These are phyloP conservation scores for Holtermanniella nyarrowii DNA, from an alignment of 768 basidiomycete genomes.

Conservation along the genomic window DNA sequence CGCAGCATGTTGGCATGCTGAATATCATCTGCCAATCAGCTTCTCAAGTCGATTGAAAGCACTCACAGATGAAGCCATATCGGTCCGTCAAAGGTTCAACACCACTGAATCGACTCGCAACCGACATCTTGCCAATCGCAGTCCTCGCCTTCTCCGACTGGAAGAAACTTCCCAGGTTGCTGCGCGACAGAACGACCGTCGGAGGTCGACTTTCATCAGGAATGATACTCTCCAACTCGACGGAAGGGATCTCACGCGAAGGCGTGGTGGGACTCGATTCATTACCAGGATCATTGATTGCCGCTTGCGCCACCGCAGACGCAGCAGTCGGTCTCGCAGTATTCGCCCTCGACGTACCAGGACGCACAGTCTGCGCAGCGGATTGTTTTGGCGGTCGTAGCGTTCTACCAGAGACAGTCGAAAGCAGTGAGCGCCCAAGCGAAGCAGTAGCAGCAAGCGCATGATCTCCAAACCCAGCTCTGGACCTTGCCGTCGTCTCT, in stretches of 20 bases:
- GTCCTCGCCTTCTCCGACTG: constrained; percentile 4
- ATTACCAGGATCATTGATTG: too few species aligned
- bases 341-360: constrained; percentile 20
- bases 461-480: constrained; percentile 26
- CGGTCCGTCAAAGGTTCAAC: constrained; percentile 35
- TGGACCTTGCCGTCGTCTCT: neutral
- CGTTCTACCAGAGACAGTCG: constrained; percentile 19
- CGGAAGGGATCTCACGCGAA: constrained; percentile 17
- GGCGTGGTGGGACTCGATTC: constrained; percentile 7
- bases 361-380: constrained; percentile 2
- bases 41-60: neutral
- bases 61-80: constrained; percentile 40
- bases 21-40: constrained; percentile 24
- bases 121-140: constrained; percentile 7
- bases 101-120: constrained; percentile 29
- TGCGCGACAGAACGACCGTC: constrained; percentile 30
- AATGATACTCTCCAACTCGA: constrained; percentile 31
- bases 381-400: constrained; percentile 8
- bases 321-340: constrained; percentile 19
- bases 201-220: constrained; percentile 31
- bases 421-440: constrained; percentile 23
- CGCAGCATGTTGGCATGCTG: constrained; percentile 34
- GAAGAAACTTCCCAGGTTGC: constrained; percentile 30
- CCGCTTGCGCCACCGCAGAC: constrained; percentile 5
- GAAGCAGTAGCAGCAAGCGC: constrained; percentile 28